These are phyloP conservation scores for Wallacemonas rigidus DNA, from an alignment of 208 protist species.

Conservation along the genomic window DNA sequence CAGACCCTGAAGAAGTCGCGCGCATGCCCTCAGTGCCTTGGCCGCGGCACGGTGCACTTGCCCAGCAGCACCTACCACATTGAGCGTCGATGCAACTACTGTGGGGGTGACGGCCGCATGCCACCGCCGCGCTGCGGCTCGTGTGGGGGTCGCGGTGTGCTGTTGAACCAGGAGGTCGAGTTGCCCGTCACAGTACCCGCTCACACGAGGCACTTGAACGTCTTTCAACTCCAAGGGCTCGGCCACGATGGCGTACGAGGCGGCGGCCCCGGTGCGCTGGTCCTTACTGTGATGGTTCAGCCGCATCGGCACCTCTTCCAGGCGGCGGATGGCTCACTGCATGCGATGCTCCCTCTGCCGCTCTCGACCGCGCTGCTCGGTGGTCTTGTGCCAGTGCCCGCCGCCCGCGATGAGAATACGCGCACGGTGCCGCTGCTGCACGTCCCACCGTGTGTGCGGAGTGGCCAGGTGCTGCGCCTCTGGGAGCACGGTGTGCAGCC, in stretches of 20 bases:
- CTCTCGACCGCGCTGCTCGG: slow-evolving; percentile 79
- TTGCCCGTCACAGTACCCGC: slow-evolving; percentile 45
- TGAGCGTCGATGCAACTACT: slow-evolving; percentile 78
- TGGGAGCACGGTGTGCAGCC: slow-evolving; percentile 34
- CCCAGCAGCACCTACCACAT: slow-evolving; percentile 89
- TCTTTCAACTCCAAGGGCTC: slow-evolving; percentile 57
- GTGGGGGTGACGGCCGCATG: slow-evolving; percentile 68
- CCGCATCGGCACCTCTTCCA: slow-evolving; percentile 79
- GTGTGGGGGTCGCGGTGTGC: slow-evolving; percentile 71
- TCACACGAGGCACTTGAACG: slow-evolving; percentile 33
- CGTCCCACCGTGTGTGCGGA: slow-evolving; percentile 78
- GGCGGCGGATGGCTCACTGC: slow-evolving; percentile 42
- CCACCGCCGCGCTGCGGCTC: slow-evolving; percentile 54
- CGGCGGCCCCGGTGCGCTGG: slow-evolving; percentile 67
- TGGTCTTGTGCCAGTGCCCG: slow-evolving; percentile 61
- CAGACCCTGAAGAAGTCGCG: slow-evolving; percentile 37
- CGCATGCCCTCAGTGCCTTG: slow-evolving; percentile 81
- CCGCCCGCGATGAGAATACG: not conserved
- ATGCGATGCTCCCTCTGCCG: slow-evolving; percentile 80
- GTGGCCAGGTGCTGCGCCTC: slow-evolving; percentile 59
- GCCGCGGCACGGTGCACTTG: slow-evolving; percentile 60
- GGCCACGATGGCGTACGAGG: slow-evolving; percentile 86
- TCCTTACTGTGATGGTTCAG: slow-evolving; percentile 74
- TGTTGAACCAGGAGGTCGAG: slow-evolving; percentile 25
- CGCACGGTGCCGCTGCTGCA: slow-evolving; percentile 25